A percentile compares a stretch with the other conserved stretches of the same genome.
Evolutionary conservation across 1,284 basidiomycete species (phyloP).

Genomic region (Mycena sp.): DNA sequence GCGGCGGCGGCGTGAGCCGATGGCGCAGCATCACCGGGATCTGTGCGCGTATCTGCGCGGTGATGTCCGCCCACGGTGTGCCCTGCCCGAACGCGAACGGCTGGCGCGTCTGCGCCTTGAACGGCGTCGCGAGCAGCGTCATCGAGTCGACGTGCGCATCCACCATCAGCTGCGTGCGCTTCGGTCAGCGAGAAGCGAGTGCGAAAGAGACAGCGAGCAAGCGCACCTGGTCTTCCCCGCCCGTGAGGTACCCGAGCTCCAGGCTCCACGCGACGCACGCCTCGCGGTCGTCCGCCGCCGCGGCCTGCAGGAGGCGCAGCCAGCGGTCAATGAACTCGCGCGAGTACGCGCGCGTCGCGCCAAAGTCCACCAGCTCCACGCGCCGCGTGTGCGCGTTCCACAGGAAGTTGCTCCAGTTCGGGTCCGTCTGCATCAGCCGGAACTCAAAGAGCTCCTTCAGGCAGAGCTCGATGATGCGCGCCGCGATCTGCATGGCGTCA

Average conservation of each 20-base stretch:
- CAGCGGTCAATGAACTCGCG: constrained; percentile 91
- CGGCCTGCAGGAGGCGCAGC: constrained; percentile 84
- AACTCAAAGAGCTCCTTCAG: constrained; percentile 92
- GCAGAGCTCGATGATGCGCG: constrained; percentile 86
- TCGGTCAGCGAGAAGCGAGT: background rate
- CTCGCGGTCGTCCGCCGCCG: constrained; percentile 74
- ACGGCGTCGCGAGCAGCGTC: constrained; percentile 84
- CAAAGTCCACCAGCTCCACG: constrained; percentile 96
- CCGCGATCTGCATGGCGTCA: constrained; percentile 78
- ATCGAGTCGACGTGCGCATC: constrained; percentile 90
- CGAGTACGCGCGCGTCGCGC: constrained; percentile 90
- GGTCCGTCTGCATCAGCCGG: constrained; percentile 97
- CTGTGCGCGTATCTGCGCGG: constrained; percentile 76
- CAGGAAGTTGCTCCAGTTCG: constrained; percentile 98
- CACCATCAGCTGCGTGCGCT: constrained; percentile 75
- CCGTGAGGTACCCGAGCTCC: constrained; percentile 90
- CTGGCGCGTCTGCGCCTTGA: constrained; percentile 67
- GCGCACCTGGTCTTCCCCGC: constrained; percentile 82
- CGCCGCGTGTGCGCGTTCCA: constrained; percentile 75
- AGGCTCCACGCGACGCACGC: constrained; percentile 81
- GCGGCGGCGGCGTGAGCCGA: constrained; percentile 91
- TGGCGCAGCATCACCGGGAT: constrained; percentile 95
- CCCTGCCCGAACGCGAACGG: constrained; percentile 79
- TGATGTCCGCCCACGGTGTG: constrained; percentile 74
- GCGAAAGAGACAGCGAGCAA: background rate